Percentiles rank a stretch among this genome's conserved stretches.
These are phyloP conservation scores for Irpex sp. DNA, from an alignment of 1,284 basidiomycete genomes.

Conservation along the genomic window DNA sequence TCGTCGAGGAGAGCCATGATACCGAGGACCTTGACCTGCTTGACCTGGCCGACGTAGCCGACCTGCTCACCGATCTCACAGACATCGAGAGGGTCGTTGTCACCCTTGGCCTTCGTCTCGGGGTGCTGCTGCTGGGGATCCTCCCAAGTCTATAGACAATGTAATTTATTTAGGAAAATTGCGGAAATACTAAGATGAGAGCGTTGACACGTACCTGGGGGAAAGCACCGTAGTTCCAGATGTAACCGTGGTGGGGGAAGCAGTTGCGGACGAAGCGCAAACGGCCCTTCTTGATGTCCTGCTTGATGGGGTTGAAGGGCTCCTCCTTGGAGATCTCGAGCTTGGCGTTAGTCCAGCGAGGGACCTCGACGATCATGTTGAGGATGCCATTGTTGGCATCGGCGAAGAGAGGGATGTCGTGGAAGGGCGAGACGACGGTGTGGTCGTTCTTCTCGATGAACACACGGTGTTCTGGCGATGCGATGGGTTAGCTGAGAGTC, in stretches of 20 bases:
- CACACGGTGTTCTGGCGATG: constrained; percentile 81
- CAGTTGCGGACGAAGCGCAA: constrained; percentile 98
- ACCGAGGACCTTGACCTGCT: constrained; percentile 99
- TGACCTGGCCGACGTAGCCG: constrained; percentile 96
- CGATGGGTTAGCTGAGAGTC: constrained; percentile 5
- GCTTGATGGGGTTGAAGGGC: constrained; percentile 98
- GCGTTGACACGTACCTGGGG: constrained; percentile 67
- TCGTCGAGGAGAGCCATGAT: constrained; percentile 99
- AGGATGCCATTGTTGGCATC: constrained; percentile 91
- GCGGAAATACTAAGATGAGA: not conserved
- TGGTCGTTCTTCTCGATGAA: constrained; percentile 82
- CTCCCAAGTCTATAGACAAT: constrained; percentile 85
- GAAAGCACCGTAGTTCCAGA: constrained; percentile 99
- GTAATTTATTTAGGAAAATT: not conserved
- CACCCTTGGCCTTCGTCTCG: constrained; percentile 98
- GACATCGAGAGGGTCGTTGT: constrained; percentile 99
- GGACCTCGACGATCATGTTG: constrained; percentile 99
- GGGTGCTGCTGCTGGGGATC: constrained; percentile 87
- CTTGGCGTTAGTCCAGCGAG: constrained; percentile 99
- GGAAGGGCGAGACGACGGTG: constrained; percentile 87
- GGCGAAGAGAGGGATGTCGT: constrained; percentile 95
- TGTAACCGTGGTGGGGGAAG: constrained; percentile 99
- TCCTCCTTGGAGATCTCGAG: constrained; percentile 99
- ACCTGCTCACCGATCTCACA: constrained; percentile 99
- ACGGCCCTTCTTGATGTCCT: constrained; percentile 96